Evolutionary conservation across 768 basidiomycete genomes (phyloP).

Genomic region (Serendipita sp.): DNA sequence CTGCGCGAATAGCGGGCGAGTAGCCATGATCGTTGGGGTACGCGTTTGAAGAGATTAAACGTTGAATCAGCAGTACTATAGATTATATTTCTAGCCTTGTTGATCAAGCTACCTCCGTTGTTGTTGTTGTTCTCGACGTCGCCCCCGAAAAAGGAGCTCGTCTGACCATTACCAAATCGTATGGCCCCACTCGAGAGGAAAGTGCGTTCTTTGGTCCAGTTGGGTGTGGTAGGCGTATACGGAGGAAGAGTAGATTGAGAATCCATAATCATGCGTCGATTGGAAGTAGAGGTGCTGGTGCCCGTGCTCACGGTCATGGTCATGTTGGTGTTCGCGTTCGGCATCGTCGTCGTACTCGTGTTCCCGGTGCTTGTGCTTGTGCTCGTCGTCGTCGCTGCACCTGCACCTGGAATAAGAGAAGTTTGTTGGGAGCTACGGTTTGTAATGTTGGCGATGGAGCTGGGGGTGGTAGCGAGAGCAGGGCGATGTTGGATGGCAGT

Average conservation of each 20-base stretch:
- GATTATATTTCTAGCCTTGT: neutral
- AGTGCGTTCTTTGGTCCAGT: neutral
- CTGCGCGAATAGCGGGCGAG: too few relatives aligned
- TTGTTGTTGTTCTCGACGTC: neutral
- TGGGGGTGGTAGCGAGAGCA: neutral
- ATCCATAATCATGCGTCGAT: neutral
- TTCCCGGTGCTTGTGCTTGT: too few relatives aligned
- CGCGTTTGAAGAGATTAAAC: too few relatives aligned
- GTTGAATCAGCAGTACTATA: too few relatives aligned
- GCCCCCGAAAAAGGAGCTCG: neutral
- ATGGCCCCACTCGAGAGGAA: neutral
- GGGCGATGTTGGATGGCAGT: constrained; percentile 4
- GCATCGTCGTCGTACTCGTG: neutral
- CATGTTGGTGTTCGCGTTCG: neutral
- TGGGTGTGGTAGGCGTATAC: neutral
- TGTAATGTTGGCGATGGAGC: neutral
- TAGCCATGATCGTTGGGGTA: too few relatives aligned
- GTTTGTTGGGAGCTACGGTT: too few relatives aligned
- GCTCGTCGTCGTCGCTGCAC: too few relatives aligned
- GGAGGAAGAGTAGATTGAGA: neutral
- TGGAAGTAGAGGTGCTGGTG: too few relatives aligned
- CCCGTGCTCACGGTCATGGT: neutral
- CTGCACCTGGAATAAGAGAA: too few relatives aligned
- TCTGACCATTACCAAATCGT: neutral
- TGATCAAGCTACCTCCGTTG: neutral